Conservation (phyloP, 1,139 yeast genomes). For the Hemisphaericaspora xylofermentans region DNA sequence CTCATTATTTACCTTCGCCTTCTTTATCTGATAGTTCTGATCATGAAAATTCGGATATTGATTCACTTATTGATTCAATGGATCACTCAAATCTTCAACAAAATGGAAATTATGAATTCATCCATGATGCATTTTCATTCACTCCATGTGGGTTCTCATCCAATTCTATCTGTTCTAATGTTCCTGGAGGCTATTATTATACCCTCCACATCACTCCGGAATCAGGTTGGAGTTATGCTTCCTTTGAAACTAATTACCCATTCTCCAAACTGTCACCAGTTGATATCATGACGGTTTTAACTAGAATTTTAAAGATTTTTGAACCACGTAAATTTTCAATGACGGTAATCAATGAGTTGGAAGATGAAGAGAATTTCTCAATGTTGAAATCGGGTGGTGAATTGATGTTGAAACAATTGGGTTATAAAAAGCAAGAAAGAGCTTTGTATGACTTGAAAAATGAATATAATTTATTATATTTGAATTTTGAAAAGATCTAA, state of each 20-base stretch:
- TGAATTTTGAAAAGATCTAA: conserved; percentile 38
- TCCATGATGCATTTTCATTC: conserved; percentile 88
- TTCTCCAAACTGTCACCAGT: conserved; percentile 34
- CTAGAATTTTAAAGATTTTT: conserved; percentile 62
- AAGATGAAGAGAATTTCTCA: conserved; percentile 18
- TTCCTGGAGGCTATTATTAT: conserved; percentile 65
- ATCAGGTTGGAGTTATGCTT: conserved; percentile 90
- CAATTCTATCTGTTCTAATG: conserved; percentile 63
- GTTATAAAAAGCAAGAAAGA: conserved; percentile 66
- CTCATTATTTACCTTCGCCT: conserved; percentile 43
- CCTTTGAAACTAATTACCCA: conserved; percentile 86
- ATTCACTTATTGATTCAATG: conserved; percentile 3
- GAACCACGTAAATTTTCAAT: conserved; percentile 76
- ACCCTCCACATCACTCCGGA: conserved; percentile 96
- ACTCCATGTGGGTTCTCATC: conserved; percentile 97
- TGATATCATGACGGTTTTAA: conserved; percentile 50
- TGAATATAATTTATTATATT: conserved; percentile 48
- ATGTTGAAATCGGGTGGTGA: conserved; percentile 33
- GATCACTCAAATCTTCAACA: neutral
- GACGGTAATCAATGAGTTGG: conserved; percentile 51
- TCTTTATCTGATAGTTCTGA: conserved; percentile 30
- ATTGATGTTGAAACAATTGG: conserved; percentile 35
- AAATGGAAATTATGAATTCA: conserved; percentile 24
- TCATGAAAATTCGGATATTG: conserved; percentile 17
- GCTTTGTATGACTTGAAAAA: conserved; percentile 66